Conservation (phyloP, 768 basidiomycete species). For the Tylopilus balloui region DNA sequence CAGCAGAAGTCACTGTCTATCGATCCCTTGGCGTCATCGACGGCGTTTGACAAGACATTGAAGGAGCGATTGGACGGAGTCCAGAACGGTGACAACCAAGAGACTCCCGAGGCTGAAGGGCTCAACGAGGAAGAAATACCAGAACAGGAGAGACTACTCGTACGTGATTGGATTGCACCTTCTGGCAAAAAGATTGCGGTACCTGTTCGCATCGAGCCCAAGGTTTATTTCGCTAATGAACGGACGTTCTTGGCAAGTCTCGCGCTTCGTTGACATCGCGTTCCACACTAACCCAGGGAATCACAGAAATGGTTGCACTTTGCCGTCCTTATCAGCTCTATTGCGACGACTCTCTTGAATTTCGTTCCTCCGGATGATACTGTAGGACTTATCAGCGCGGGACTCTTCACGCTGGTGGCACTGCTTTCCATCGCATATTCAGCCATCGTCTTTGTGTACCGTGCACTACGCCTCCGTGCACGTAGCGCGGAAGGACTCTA, state of each 20-base stretch:
- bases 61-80: constrained; percentile 55
- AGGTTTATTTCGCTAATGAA: constrained; percentile 96
- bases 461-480: constrained; percentile 62
- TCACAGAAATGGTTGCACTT: constrained; percentile 84
- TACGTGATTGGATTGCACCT: constrained; percentile 72
- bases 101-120: constrained; percentile 31
- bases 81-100: constrained; percentile 22
- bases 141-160: constrained; percentile 53
- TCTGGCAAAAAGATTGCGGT: constrained; percentile 87
- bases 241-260: constrained; percentile 84
- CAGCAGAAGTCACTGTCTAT: constrained; percentile 53
- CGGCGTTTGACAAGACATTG: constrained; percentile 79
- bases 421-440: constrained; percentile 86
- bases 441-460: constrained; percentile 73
- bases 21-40: constrained; percentile 80
- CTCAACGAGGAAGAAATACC: constrained; percentile 35
- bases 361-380: constrained; percentile 71
- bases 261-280: background rate
- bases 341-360: constrained; percentile 87
- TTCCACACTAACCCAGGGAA: background rate
- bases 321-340: constrained; percentile 81
- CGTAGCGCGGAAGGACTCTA: constrained; percentile 77
- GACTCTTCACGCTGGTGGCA: constrained; percentile 85
- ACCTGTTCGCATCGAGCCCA: constrained; percentile 95
- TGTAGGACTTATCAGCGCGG: constrained; percentile 80